Percentiles rank a stretch among this genome's conserved stretches.
phyloP scores from a whole-genome alignment of 768 basidiomycete genomes.

The Pleurotus pulmonarius region DNA sequence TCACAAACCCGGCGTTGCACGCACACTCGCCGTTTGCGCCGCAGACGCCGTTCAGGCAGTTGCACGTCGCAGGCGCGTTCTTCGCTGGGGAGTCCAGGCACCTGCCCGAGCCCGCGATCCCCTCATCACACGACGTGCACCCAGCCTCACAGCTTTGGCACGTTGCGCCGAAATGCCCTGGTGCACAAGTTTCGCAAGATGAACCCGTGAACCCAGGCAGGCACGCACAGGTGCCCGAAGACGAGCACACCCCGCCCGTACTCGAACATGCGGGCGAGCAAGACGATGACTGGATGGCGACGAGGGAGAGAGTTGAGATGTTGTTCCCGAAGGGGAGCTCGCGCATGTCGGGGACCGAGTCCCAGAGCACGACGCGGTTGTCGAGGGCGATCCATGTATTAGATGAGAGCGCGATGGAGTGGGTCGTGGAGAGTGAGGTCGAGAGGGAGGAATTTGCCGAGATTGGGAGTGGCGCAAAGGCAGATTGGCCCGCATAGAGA shows the following conservation, averaged over 20 bases:
- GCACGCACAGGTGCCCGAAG: slow-evolving; percentile 67
- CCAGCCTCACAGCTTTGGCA: slow-evolving; percentile 66
- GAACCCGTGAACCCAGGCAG: slow-evolving; percentile 66
- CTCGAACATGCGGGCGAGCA: slow-evolving; percentile 72
- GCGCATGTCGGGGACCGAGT: slow-evolving; percentile 55
- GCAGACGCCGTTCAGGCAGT: slow-evolving; percentile 79
- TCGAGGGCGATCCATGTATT: slow-evolving; percentile 55
- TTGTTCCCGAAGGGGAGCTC: slow-evolving; percentile 36
- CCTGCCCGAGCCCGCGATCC: slow-evolving; percentile 67
- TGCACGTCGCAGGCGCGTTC: slow-evolving; percentile 59
- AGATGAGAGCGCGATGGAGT: slow-evolving; percentile 52
- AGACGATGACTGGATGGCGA: slow-evolving; percentile 47
- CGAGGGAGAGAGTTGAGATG: slow-evolving; percentile 33
- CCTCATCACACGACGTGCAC: slow-evolving; percentile 72
- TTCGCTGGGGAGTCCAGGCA: slow-evolving; percentile 51
- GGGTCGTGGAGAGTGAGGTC: slow-evolving; percentile 35
- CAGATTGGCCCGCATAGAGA: slow-evolving; percentile 51
- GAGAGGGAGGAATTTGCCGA: slow-evolving; percentile 34
- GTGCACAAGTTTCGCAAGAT: slow-evolving; percentile 71
- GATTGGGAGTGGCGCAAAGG: slow-evolving; percentile 43
- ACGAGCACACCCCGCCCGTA: slow-evolving; percentile 56
- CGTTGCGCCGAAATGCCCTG: slow-evolving; percentile 64
- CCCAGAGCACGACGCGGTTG: slow-evolving; percentile 55
- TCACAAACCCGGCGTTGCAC: slow-evolving; percentile 59
- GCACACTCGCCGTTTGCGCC: slow-evolving; percentile 60